Evolutionary conservation across 73 alveolate genomes (phyloP).

Genomic region (Diophrys appendiculata): DNA sequence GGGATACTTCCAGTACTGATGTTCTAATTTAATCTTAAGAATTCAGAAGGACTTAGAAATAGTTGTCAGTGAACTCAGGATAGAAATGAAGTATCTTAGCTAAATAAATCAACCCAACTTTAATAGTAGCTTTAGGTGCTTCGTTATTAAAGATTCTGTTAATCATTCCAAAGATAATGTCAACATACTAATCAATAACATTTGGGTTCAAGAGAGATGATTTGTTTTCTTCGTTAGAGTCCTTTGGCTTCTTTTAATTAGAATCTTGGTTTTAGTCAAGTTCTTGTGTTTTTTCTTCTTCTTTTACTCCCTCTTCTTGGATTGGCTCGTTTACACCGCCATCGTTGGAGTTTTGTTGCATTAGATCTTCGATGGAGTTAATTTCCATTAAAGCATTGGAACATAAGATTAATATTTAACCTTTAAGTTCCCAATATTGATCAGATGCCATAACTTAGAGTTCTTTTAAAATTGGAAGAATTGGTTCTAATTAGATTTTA

Average conservation of each 20-base stretch:
- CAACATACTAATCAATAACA: conserved; percentile 25
- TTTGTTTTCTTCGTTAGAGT: background rate
- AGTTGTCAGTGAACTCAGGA: conserved; percentile 69
- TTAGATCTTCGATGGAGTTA: conserved; percentile 31
- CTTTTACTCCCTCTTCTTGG: conserved; percentile 1
- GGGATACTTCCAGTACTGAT: conserved; percentile 63
- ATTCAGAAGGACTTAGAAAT: conserved; percentile 66
- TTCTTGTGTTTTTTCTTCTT: background rate
- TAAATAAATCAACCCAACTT: conserved; percentile 76
- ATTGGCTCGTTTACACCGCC: background rate
- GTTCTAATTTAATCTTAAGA: conserved; percentile 70
- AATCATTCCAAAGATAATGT: conserved; percentile 48
- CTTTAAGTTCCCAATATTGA: conserved; percentile 73
- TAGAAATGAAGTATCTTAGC: conserved; percentile 77
- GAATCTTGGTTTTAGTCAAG: background rate
- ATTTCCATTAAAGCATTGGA: conserved; percentile 38
- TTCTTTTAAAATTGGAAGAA: conserved; percentile 42
- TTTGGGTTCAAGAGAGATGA: background rate
- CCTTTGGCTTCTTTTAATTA: background rate
- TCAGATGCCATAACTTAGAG: conserved; percentile 34
- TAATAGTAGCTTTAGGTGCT: conserved; percentile 67
- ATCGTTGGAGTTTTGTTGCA: background rate
- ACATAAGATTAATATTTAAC: conserved; percentile 58
- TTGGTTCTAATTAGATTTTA: conserved; percentile 36
- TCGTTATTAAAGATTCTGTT: conserved; percentile 27